Percentiles rank a stretch among this genome's conserved stretches.
These are phyloP conservation scores for Ziziphus jujuba DNA, from an alignment of 306 rosid species.

Conservation along the genomic window DNA sequence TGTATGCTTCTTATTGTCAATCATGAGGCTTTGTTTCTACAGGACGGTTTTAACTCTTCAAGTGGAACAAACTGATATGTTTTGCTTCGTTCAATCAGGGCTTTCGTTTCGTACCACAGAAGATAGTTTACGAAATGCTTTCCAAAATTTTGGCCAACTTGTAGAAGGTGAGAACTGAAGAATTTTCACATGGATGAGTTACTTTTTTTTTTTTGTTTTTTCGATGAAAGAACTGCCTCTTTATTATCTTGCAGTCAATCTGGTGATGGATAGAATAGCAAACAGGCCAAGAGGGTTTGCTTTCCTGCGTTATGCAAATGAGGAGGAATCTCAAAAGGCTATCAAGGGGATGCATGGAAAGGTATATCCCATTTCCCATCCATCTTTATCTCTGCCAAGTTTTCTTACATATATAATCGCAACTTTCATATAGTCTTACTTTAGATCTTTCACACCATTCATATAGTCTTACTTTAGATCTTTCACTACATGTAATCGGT, in stretches of 20 bases:
- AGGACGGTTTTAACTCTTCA: neutral
- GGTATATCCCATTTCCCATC: slow-evolving; percentile 35
- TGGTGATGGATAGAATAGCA: slow-evolving; percentile 95
- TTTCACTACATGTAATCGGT: neutral
- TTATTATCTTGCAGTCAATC: slow-evolving; percentile 51
- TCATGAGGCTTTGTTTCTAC: neutral
- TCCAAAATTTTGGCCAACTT: slow-evolving; percentile 70
- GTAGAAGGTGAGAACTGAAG: slow-evolving; percentile 57
- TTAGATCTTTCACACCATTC: neutral
- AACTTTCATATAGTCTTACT: neutral
- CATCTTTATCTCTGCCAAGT: slow-evolving; percentile 3
- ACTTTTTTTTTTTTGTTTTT: neutral
- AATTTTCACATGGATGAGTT: slow-evolving; percentile 5
- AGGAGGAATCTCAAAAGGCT: slow-evolving; percentile 80
- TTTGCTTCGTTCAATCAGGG: slow-evolving; percentile 45
- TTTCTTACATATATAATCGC: neutral
- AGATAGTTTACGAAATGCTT: slow-evolving; percentile 78
- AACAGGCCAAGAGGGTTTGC: slow-evolving; percentile 96
- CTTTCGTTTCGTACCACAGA: slow-evolving; percentile 87
- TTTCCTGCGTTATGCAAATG: slow-evolving; percentile 72
- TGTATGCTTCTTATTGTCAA: neutral
- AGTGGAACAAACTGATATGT: neutral
- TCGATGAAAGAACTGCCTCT: neutral
- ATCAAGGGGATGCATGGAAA: slow-evolving; percentile 94
- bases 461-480: neutral